These are phyloP conservation scores for Xylaria telfairii DNA, from an alignment of 495 filamentous ascomycete genomes.

Conservation along the genomic window DNA sequence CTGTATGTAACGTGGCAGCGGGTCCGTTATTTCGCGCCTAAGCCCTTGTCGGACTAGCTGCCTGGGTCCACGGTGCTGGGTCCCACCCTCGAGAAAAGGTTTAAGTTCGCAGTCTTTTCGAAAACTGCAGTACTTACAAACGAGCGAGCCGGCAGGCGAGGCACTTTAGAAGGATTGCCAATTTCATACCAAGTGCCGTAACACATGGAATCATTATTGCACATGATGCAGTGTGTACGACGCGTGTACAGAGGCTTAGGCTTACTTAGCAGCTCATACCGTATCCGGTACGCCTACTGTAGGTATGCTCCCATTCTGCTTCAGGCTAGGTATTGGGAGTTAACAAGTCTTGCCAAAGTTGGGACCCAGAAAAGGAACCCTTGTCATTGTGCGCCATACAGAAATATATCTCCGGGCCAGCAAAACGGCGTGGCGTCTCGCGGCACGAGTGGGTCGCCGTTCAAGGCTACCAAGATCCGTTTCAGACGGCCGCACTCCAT, in stretches of 20 bases:
- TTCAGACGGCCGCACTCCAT: neutral
- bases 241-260: neutral
- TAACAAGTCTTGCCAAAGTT: neutral
- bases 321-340: neutral
- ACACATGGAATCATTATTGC: neutral
- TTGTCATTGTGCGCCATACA: neutral
- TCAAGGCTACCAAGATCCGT: conserved; percentile 4
- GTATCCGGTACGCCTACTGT: neutral
- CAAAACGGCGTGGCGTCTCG: conserved; percentile 12
- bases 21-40: neutral
- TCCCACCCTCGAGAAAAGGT: neutral
- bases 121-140: neutral
- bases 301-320: neutral
- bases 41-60: neutral
- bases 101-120: neutral
- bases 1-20: conserved; percentile 12
- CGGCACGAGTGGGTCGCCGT: conserved; percentile 23
- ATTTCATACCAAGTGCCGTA: neutral
- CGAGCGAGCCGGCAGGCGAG: neutral
- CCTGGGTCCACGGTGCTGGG: conserved; percentile 2
- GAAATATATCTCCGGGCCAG: conserved; percentile 4
- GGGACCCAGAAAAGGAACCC: neutral
- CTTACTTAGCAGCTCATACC: neutral
- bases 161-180: neutral
- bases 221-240: neutral